Evolutionary conservation across 2,329 filamentous ascomycete species (phyloP).

Genomic region (Sarocladium brachiariae): DNA sequence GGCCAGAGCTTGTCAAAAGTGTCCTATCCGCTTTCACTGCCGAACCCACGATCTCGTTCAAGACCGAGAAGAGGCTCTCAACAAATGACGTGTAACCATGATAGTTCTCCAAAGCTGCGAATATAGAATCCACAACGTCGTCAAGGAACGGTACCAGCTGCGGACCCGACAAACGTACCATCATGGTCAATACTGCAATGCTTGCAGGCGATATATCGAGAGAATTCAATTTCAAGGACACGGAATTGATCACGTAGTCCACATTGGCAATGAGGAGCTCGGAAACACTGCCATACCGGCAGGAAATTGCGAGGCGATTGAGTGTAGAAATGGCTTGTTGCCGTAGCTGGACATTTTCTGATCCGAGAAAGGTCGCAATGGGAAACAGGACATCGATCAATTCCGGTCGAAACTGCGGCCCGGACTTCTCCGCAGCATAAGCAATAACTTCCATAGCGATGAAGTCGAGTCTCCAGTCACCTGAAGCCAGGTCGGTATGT

Average conservation of each 20-base stretch:
- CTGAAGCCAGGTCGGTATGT: constrained; percentile 38
- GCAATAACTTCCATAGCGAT: constrained; percentile 76
- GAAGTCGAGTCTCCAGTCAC: constrained; percentile 68
- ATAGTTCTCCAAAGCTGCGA: constrained; percentile 87
- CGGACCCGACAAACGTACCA: constrained; percentile 81
- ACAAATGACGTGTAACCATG: constrained; percentile 87
- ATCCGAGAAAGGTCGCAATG: constrained; percentile 80
- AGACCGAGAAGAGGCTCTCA: constrained; percentile 74
- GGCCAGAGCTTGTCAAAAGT: constrained; percentile 32
- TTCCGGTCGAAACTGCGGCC: constrained; percentile 68
- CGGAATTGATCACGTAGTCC: constrained; percentile 92
- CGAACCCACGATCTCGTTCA: constrained; percentile 78
- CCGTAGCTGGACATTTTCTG: constrained; percentile 59
- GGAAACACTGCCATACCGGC: constrained; percentile 66
- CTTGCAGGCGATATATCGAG: constrained; percentile 89
- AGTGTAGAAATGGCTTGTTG: constrained; percentile 77
- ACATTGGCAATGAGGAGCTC: constrained; percentile 83
- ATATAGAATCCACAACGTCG: constrained; percentile 84
- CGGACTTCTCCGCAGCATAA: constrained; percentile 62
- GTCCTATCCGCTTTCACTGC: constrained; percentile 55
- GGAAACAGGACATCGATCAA: constrained; percentile 90
- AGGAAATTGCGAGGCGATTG: constrained; percentile 70
- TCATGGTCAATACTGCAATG: constrained; percentile 87
- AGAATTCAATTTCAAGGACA: constrained; percentile 81
- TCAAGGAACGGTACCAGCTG: constrained; percentile 80